A percentile compares a stretch with the other conserved stretches of the same genome.
These are phyloP conservation scores for Tothia fuscella DNA, from an alignment of 2,329 filamentous ascomycete species.

Conservation along the genomic window DNA sequence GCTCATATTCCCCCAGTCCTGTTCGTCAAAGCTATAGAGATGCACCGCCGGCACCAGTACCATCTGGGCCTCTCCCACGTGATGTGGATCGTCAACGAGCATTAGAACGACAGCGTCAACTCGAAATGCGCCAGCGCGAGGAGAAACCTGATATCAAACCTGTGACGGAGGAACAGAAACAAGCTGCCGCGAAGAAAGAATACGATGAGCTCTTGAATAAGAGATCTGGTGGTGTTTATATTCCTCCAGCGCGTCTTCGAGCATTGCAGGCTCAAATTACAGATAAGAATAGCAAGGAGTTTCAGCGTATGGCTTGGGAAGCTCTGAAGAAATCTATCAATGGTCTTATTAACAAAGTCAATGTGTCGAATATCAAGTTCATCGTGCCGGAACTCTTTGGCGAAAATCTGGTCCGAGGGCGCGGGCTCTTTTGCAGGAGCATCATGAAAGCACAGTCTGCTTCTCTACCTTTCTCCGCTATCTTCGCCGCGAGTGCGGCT, in stretches of 20 bases:
- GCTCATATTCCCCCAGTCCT: slow-evolving; percentile 16
- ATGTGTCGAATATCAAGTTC: slow-evolving; percentile 93
- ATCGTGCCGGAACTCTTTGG: slow-evolving; percentile 93
- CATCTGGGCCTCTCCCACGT: slow-evolving; percentile 26
- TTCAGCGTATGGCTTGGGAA: slow-evolving; percentile 98
- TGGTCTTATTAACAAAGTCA: slow-evolving; percentile 97
- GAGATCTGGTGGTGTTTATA: slow-evolving; percentile 92
- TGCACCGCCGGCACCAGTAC: slow-evolving; percentile 12
- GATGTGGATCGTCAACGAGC: slow-evolving; percentile 39
- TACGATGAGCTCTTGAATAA: slow-evolving; percentile 86
- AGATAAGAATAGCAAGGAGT: slow-evolving; percentile 91
- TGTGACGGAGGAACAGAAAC: slow-evolving; percentile 69
- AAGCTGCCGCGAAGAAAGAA: slow-evolving; percentile 78
- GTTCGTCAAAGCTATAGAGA: slow-evolving; percentile 12
- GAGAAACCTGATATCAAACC: slow-evolving; percentile 37
- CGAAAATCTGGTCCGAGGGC: slow-evolving; percentile 84
- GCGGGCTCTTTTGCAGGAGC: slow-evolving; percentile 85
- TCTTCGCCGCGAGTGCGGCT: slow-evolving; percentile 89
- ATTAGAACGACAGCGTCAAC: slow-evolving; percentile 40
- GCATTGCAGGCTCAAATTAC: slow-evolving; percentile 94
- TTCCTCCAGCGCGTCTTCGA: slow-evolving; percentile 79
- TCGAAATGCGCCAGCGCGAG: slow-evolving; percentile 32
- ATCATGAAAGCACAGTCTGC: slow-evolving; percentile 98
- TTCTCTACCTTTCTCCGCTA: slow-evolving; percentile 88
- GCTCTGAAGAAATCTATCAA: slow-evolving; percentile 98